A percentile compares a stretch with the other conserved stretches of the same genome.
Evolutionary conservation across 2,329 filamentous ascomycete genomes (phyloP).

Genomic region (Ascochyta clinopodiicola): DNA sequence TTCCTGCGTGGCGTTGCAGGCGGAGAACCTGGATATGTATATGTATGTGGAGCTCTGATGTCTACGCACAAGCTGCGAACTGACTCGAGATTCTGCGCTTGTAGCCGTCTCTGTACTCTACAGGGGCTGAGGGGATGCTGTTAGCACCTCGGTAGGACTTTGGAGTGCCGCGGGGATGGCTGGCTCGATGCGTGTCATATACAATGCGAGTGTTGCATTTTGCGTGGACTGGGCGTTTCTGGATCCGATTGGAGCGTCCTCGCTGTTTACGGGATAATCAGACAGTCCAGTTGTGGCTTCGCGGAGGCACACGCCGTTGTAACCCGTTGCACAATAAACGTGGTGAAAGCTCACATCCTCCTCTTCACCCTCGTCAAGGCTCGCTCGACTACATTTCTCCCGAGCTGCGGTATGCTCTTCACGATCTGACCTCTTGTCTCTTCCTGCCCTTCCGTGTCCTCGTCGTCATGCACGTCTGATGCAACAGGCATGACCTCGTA

Average conservation of each 20-base stretch:
- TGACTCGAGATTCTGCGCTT: not conserved
- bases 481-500: conserved; percentile 43
- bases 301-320: too few relatives aligned
- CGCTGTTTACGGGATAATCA: too few relatives aligned
- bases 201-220: not conserved
- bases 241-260: too few relatives aligned
- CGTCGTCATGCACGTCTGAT: conserved; percentile 22
- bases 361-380: conserved; percentile 46
- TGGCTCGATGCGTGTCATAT: not conserved
- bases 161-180: too few relatives aligned
- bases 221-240: too few relatives aligned
- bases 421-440: conserved; percentile 21
- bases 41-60: not conserved
- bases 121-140: not conserved
- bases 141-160: not conserved
- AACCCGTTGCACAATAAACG: too few relatives aligned
- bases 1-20: not conserved
- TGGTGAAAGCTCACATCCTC: conserved; percentile 33
- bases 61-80: not conserved
- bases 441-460: conserved; percentile 19
- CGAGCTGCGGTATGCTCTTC: conserved; percentile 45
- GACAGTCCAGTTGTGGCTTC: too few relatives aligned
- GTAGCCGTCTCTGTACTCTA: not conserved
- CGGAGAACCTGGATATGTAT: too few relatives aligned
- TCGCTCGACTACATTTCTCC: conserved; percentile 44